Evolutionary conservation across 805 yeast species (phyloP), one percentile per base, ranked within the genome.

Genomic region (Pichia occidentalis): DNA sequence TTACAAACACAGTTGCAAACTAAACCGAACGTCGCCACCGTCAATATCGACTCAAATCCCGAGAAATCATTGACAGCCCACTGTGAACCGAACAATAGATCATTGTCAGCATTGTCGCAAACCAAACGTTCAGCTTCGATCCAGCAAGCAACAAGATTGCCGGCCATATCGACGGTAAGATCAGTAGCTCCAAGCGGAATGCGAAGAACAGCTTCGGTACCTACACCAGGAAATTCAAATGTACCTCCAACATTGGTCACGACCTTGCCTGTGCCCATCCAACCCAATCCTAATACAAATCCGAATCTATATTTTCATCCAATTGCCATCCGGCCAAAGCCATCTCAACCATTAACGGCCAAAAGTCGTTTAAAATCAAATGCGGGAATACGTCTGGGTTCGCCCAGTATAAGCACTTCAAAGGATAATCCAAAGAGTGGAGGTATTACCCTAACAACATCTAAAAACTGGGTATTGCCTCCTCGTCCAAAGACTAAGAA

Each of bases 391-490:
- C 25, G 37, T 17, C 24, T 25, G 17, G 22, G 29, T 17, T 19
- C 25, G 8, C 30, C 17, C 16, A 30, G 22, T 18, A n/a, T 23
- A 8, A n/a, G 31, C 16, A 24, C 25, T 14, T 25, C 38, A 20
- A 24, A 20, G 17, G 25, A 27, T 32, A 21, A 29, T 29, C 14
- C 27, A 10, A 12, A 16, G 17, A 30, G 27, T 14, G 41, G 20
- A 26, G 37, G 29, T 12, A 49, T 38, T 10, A 43, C 37, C n/a
- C 24, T 43, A 24, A 37, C 49, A 11, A 45, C 48, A 5, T 37
- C 38, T 18, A 60, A 59, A 33, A 57, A 60, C 45, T 73, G 80
- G 77, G 73, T 71, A 5, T 56, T 73, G 26, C 80, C 79, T 3
- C 79, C 79, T 3, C 57, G 80, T 32, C 77, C 79, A 4, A 70